A percentile compares a stretch with the other conserved stretches of the same genome.
Evolutionary conservation across 2,329 filamentous ascomycete species (phyloP).

Genomic region (Diaporthe sp.): DNA sequence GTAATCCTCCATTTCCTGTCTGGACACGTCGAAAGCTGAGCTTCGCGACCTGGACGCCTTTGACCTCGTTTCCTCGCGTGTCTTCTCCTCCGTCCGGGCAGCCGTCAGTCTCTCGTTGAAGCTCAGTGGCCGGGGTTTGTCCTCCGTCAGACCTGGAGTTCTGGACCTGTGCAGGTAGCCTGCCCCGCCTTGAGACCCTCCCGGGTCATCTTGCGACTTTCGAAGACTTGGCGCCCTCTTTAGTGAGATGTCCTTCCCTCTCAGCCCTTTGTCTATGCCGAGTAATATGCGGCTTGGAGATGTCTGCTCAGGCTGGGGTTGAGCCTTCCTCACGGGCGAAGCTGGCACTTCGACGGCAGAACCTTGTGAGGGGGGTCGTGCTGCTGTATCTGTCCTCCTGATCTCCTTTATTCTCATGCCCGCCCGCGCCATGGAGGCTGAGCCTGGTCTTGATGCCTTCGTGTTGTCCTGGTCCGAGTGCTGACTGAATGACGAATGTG

Average conservation of each 20-base stretch:
- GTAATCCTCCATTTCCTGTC: constrained; percentile 68
- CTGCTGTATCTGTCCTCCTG: constrained; percentile 27
- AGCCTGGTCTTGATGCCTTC: constrained; percentile 31
- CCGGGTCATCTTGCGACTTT: constrained; percentile 44
- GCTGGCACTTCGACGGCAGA: constrained; percentile 76
- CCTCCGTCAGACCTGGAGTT: constrained; percentile 47
- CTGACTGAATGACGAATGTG: constrained; percentile 25
- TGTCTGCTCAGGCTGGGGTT: constrained; percentile 63
- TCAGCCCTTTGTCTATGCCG: constrained; percentile 90
- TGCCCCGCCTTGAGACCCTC: constrained; percentile 44
- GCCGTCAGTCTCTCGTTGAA: constrained; percentile 91
- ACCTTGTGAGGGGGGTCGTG: constrained; percentile 32
- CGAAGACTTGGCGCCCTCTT: constrained; percentile 73
- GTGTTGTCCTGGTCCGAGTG: constrained; percentile 40
- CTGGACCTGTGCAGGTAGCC: constrained; percentile 58
- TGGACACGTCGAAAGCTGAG: constrained; percentile 66
- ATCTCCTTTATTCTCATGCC: constrained; percentile 34
- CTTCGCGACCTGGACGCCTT: constrained; percentile 64
- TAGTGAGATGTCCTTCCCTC: constrained; percentile 83
- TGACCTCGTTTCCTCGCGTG: constrained; percentile 60
- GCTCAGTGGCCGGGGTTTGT: constrained; percentile 57
- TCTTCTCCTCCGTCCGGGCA: constrained; percentile 67
- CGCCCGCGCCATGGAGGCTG: constrained; percentile 24
- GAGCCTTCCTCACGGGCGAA: constrained; percentile 73
- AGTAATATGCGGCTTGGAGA: constrained; percentile 85